A percentile compares a stretch with the other conserved stretches of the same genome.
These are phyloP conservation scores for Aspergillus eucalypticola DNA, from an alignment of 2,329 filamentous ascomycete genomes.

Conservation along the genomic window DNA sequence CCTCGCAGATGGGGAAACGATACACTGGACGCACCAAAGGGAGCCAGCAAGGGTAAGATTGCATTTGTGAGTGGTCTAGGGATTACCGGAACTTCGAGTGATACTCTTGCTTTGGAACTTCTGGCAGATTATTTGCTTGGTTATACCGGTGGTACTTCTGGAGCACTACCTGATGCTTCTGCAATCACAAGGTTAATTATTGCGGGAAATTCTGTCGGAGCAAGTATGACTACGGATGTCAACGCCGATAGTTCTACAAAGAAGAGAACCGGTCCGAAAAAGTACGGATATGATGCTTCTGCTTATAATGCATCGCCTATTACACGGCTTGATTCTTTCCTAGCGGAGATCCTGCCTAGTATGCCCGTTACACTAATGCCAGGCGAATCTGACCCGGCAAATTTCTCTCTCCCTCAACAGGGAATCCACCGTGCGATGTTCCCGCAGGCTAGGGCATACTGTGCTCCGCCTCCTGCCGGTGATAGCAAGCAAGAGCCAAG, in stretches of 20 bases:
- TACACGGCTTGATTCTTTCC: slow-evolving; percentile 78
- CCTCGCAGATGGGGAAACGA: slow-evolving; percentile 75
- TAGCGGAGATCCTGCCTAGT: slow-evolving; percentile 76
- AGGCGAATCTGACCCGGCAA: slow-evolving; percentile 81
- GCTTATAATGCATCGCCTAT: slow-evolving; percentile 86
- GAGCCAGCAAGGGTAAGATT: slow-evolving; percentile 63
- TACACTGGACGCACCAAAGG: slow-evolving; percentile 29
- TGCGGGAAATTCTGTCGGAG: slow-evolving; percentile 79
- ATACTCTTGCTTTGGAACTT: slow-evolving; percentile 73
- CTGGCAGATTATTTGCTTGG: slow-evolving; percentile 86
- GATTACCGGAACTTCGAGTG: slow-evolving; percentile 74
- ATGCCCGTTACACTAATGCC: slow-evolving; percentile 88
- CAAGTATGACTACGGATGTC: slow-evolving; percentile 39
- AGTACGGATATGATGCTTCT: slow-evolving; percentile 91
- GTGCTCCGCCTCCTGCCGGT: slow-evolving; percentile 36
- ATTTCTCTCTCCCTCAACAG: slow-evolving; percentile 87
- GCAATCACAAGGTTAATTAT: slow-evolving; percentile 84
- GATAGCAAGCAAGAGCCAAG: slow-evolving; percentile 52
- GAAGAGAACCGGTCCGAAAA: slow-evolving; percentile 63
- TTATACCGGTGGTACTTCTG: slow-evolving; percentile 63
- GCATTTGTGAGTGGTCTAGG: slow-evolving; percentile 86
- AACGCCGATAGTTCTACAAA: slow-evolving; percentile 22
- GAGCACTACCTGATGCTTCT: slow-evolving; percentile 32
- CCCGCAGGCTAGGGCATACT: slow-evolving; percentile 70
- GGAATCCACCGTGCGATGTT: slow-evolving; percentile 93